A percentile compares a stretch with the other conserved stretches of the same genome.
These are phyloP conservation scores for Fusarium sulawesiense DNA, from an alignment of 2,329 filamentous ascomycete genomes.

Conservation along the genomic window DNA sequence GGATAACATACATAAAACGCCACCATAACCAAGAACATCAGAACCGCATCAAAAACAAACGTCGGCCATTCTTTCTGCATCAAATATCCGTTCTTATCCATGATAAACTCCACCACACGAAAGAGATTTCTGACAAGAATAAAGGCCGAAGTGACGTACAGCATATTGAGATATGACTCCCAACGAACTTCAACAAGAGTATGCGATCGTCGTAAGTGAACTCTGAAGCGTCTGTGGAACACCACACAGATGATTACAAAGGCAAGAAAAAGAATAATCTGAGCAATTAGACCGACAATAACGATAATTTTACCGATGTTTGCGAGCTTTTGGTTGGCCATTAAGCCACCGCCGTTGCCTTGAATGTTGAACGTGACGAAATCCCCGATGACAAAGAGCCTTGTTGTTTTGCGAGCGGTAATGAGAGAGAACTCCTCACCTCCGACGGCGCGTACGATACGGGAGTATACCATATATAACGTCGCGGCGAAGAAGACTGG, in stretches of 20 bases:
- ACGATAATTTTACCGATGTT: conserved; percentile 20
- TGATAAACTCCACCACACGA: conserved; percentile 23
- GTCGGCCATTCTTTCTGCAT: conserved; percentile 36
- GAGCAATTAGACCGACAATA: not conserved
- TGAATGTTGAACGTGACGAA: conserved; percentile 30
- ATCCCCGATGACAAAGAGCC: conserved; percentile 26
- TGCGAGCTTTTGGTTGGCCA: not conserved
- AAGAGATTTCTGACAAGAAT: conserved; percentile 23
- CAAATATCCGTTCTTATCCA: conserved; percentile 24
- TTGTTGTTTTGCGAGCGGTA: conserved; percentile 20
- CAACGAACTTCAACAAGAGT: not conserved
- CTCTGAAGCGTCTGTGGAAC: conserved; percentile 10
- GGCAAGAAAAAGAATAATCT: not conserved
- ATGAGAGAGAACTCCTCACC: conserved; percentile 15
- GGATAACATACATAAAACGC: conserved; percentile 29
- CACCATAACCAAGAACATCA: conserved; percentile 28
- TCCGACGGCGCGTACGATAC: not conserved
- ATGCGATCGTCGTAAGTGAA: not conserved
- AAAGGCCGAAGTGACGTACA: conserved; percentile 7
- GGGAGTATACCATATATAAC: conserved; percentile 33
- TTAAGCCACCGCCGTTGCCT: conserved; percentile 7
- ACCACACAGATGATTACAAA: conserved; percentile 23
- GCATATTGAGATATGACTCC: conserved; percentile 21
- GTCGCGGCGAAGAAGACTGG: conserved; percentile 36
- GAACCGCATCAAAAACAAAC: conserved; percentile 14